Base-by-base conservation (phyloP, 768 basidiomycete genomes). In the Lentinula lateritia region DNA sequence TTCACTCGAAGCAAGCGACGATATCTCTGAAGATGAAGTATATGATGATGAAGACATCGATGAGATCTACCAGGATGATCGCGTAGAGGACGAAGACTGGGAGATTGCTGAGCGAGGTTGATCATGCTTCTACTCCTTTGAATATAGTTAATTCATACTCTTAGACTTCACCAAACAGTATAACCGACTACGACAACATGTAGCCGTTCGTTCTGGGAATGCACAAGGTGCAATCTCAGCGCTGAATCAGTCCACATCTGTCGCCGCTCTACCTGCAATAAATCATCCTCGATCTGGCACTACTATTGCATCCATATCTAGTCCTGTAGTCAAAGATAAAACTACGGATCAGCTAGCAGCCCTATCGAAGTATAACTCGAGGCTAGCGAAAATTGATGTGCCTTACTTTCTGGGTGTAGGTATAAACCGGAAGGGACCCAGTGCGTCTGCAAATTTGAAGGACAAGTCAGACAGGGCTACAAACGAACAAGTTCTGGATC, bases 101-200 rank as follows among this genome's bases (percentile, higher is more conserved):
- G 90, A 94, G 71, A 81, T 90, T 60, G 83, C 89, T 57, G 92
- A 93, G 74, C 76, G 89, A 82, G 89, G 93, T 88, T 66, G 20
- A 12, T 23, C 2, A n/a, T 46, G 80, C 69, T 32, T 52, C 12
- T 48, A 16, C 13, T 55, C 41, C 18, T 6, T 6, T 20, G n/a
- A n/a, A 13, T 18, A 5, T 2, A 38, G 0, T 35, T 15, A 42
- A 39, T 50, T 15, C 65, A 58, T 60, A 45, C 62, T 66, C 63
- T 58, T 61, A 97, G 97, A 99, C 76, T 98, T 99, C 68, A 98
- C 97, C 38, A 98, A 98, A 74, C 95, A 98, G 68, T 99, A 92
- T 75, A 98, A 98, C 75, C 89, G 97, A 23, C 79, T 98, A 35
- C 80, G 90, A 54, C 95, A 98, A 71, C 93, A 98, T 71, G 88